These are phyloP conservation scores for Corniculantispora saksenae DNA, from an alignment of 2,329 filamentous ascomycete species.

Conservation along the genomic window DNA sequence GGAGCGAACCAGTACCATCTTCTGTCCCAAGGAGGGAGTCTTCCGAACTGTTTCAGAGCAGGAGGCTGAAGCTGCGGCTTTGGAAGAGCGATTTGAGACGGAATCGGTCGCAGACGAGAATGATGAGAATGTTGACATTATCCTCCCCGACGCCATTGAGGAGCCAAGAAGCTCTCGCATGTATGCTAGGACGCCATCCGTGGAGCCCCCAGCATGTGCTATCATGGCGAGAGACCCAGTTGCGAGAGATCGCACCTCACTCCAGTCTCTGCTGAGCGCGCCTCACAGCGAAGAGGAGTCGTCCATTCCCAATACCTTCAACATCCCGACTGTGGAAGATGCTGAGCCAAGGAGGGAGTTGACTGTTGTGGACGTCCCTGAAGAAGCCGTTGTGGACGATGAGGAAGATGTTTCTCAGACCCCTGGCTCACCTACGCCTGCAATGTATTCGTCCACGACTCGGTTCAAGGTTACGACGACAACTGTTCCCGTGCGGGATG, in stretches of 20 bases:
- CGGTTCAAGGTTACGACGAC: constrained; percentile 52
- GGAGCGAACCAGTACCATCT: constrained; percentile 53
- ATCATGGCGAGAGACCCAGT: constrained; percentile 56
- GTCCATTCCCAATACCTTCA: constrained; percentile 42
- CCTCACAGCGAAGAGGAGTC: constrained; percentile 44
- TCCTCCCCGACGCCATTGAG: constrained; percentile 29
- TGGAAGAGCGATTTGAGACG: constrained; percentile 35
- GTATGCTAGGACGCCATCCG: constrained; percentile 61
- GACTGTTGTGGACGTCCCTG: background rate
- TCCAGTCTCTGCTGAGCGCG: constrained; percentile 62
- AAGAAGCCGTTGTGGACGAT: constrained; percentile 17
- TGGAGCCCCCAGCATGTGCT: constrained; percentile 62
- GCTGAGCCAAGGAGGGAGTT: constrained; percentile 12
- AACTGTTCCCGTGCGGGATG: constrained; percentile 54
- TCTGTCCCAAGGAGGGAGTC: constrained; percentile 63
- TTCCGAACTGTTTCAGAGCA: constrained; percentile 61
- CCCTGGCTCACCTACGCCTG: constrained; percentile 43
- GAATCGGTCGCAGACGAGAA: constrained; percentile 30
- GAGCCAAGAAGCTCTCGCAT: constrained; percentile 37
- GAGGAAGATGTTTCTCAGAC: constrained; percentile 10
- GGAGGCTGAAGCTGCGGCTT: constrained; percentile 50
- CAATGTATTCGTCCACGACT: constrained; percentile 37
- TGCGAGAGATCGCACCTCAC: constrained; percentile 55
- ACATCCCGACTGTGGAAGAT: constrained; percentile 38
- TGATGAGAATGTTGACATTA: constrained; percentile 24